Base-by-base conservation (phyloP, 768 basidiomycete genomes). In the Ephemerocybe angulata region DNA sequence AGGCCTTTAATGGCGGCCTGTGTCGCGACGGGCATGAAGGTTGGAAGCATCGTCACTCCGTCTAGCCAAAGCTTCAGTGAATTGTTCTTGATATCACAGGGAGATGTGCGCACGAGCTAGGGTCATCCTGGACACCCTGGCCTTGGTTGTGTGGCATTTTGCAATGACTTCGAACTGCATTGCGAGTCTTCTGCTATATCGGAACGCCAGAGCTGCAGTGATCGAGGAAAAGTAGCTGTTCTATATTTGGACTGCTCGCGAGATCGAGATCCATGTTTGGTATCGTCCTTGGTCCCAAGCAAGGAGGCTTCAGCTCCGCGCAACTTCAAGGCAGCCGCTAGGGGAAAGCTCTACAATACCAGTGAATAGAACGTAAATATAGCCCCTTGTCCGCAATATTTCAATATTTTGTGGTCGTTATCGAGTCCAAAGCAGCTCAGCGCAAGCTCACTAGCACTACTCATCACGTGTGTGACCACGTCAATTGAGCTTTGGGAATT, bases 21-120 rank as follows among this genome's bases (percentile, higher is more conserved):
- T 3, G 93, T 95, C 2, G 91, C 92, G 8, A 94, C 91, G 3
- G 92, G 93, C 93, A 94, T 95, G 63, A 95, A 95, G 0, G 92
- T 91, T 1, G 92, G 92, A 19, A 93, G 73, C 77, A 87, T 83
- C 1, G 91, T 93, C 35, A 80, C 72, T 8, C 90, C 90, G 73
- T 93, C 90, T 91, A 56, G 12, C 24, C 42, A 54, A 49, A 25
- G 44, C 27, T 3, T 42, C 30, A 13, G 24, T 54, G 25, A 21
- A 24, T 28, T 43, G 24, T 17, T 38, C 15, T 29, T 8, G 22
- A 13, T 31, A 43, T 6, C 10, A 13, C 1, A 37, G 25, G 29
- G 52, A 54, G 12, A 55, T 41, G 28, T 15, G 17, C 86, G 66
- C 66, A 88, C 92, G 92, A 52, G 87, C 76, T 42, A 95, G 78